phyloP scores from a whole-genome alignment of 257 asterid species.

The Oldenlandia corymbosa region DNA sequence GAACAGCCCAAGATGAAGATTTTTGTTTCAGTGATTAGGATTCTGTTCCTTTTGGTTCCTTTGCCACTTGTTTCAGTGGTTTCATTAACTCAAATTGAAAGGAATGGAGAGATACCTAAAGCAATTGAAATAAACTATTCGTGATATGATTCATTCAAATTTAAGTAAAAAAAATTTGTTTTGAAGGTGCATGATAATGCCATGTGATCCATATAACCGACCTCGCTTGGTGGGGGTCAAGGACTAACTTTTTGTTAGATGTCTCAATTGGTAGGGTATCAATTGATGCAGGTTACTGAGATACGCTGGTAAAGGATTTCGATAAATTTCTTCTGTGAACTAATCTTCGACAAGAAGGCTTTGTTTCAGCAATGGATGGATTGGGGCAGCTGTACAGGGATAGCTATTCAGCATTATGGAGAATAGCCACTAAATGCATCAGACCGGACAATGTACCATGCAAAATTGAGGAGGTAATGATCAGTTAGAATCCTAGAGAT shows the following conservation, averaged over 20 bases:
- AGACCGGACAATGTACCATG: conserved; percentile 54
- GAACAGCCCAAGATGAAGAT: not conserved
- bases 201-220: too few species aligned
- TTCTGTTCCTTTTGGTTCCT: not conserved
- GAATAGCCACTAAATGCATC: conserved; percentile 33
- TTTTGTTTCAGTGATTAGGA: not conserved
- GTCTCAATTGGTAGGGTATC: not conserved
- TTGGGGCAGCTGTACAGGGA: conserved; percentile 24
- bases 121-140: too few species aligned
- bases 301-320: not conserved
- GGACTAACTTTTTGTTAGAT: too few species aligned
- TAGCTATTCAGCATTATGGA: conserved; percentile 42
- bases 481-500: too few species aligned
- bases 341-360: too few species aligned
- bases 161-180: too few species aligned
- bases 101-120: too few species aligned
- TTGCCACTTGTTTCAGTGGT: too few species aligned
- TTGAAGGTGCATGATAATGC: too few species aligned
- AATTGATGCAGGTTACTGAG: not conserved
- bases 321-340: not conserved
- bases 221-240: too few species aligned
- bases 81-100: too few species aligned
- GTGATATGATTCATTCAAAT: too few species aligned
- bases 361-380: conserved; percentile 33
- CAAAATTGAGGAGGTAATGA: conserved; percentile 71